Evolutionary conservation across 2,329 filamentous ascomycete species (phyloP).

Genomic region (Ophiognomonia clavigignenti-juglandacearum): DNA sequence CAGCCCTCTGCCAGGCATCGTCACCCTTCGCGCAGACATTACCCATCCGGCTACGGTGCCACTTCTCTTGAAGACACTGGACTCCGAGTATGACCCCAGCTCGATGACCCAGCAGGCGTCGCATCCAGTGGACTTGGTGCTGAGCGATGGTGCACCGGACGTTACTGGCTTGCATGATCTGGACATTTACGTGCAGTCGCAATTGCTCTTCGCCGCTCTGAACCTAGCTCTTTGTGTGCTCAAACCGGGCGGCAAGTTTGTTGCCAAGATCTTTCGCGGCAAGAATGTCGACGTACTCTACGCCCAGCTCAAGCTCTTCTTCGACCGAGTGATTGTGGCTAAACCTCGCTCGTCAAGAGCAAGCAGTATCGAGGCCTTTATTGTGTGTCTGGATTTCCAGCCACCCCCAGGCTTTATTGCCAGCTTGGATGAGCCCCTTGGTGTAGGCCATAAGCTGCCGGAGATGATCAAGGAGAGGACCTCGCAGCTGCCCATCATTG

Average conservation of each 20-base stretch:
- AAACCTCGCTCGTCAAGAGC: slow-evolving; percentile 94
- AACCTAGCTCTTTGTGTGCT: slow-evolving; percentile 92
- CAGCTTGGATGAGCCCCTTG: slow-evolving; percentile 70
- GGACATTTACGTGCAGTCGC: slow-evolving; percentile 96
- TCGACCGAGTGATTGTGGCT: slow-evolving; percentile 79
- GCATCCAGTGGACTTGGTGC: slow-evolving; percentile 83
- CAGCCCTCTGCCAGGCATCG: slow-evolving; percentile 87
- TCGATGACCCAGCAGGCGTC: slow-evolving; percentile 49
- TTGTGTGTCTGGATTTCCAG: slow-evolving; percentile 86
- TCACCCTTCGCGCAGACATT: slow-evolving; percentile 89
- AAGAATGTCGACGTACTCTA: slow-evolving; percentile 95
- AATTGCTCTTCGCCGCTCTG: slow-evolving; percentile 88
- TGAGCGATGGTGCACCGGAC: slow-evolving; percentile 93
- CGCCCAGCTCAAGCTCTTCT: slow-evolving; percentile 88
- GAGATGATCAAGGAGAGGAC: slow-evolving; percentile 41
- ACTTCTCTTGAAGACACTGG: slow-evolving; percentile 77
- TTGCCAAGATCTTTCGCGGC: slow-evolving; percentile 95
- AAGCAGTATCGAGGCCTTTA: slow-evolving; percentile 93
- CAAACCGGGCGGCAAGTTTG: slow-evolving; percentile 88
- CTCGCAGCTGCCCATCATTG: slow-evolving; percentile 35
- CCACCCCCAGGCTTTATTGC: slow-evolving; percentile 73
- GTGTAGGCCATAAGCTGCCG: slow-evolving; percentile 53
- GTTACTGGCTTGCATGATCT: slow-evolving; percentile 96
- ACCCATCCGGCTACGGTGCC: slow-evolving; percentile 95
- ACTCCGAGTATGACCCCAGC: slow-evolving; percentile 59